Conservation (phyloP, 1,284 basidiomycete species). For the Trametes polyzona region DNA sequence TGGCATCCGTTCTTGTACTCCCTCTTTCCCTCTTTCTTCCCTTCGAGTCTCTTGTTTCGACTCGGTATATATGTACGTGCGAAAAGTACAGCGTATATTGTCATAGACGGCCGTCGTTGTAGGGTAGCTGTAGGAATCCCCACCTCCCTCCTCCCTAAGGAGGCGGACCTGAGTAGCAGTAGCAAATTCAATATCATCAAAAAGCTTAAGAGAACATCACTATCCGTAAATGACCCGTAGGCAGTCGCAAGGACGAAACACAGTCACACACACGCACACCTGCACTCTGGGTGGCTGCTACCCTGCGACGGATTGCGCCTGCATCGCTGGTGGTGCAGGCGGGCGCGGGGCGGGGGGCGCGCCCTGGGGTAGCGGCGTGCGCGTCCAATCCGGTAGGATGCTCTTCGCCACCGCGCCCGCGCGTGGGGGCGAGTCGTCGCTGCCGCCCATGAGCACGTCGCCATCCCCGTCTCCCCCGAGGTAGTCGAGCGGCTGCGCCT, state of each 20-base stretch:
- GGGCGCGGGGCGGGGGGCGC: constrained; percentile 58
- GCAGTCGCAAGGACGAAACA: too few species aligned
- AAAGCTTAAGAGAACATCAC: too few species aligned
- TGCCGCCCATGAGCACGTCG: constrained; percentile 34
- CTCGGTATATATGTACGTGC: not conserved
- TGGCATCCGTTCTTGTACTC: not conserved
- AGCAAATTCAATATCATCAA: not conserved
- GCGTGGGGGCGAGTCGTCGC: constrained; percentile 36
- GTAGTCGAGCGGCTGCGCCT: constrained; percentile 32
- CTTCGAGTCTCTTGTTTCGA: not conserved
- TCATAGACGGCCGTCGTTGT: constrained; percentile 21
- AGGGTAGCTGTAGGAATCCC: constrained; percentile 18
- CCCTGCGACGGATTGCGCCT: constrained; percentile 38
- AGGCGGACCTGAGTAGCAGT: too few species aligned
- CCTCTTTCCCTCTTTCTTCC: not conserved
- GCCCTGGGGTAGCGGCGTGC: constrained; percentile 58
- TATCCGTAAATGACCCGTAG: too few species aligned
- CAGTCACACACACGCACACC: too few species aligned
- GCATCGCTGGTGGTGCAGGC: constrained; percentile 27
- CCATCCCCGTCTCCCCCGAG: constrained; percentile 34
- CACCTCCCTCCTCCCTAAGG: too few species aligned
- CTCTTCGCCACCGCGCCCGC: constrained; percentile 34
- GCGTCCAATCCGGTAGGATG: constrained; percentile 82
- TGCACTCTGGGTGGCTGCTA: too few species aligned
- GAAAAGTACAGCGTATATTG: constrained; percentile 27